Conservation (phyloP, 1,284 basidiomycete genomes). For the Sphaerobolus stellatus region DNA sequence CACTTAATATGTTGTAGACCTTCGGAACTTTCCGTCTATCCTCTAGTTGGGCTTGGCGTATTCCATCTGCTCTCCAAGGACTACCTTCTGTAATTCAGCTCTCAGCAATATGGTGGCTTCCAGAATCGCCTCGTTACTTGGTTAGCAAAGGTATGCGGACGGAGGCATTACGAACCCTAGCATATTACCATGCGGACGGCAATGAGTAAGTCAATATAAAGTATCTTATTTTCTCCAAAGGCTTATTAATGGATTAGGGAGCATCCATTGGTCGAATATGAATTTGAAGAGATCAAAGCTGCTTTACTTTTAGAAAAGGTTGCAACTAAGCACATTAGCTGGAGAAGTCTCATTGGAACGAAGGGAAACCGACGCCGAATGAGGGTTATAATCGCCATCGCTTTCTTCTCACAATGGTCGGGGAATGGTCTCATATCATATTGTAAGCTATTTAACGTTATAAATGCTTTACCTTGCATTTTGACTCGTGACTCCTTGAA, state of each 20-base stretch:
- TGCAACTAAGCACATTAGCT: slow-evolving; percentile 11
- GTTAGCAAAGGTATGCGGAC: slow-evolving; percentile 35
- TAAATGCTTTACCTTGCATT: neutral
- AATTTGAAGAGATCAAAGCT: slow-evolving; percentile 33
- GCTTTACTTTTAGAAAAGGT: slow-evolving; percentile 33
- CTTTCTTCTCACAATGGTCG: slow-evolving; percentile 26
- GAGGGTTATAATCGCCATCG: slow-evolving; percentile 25
- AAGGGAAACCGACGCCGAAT: slow-evolving; percentile 19
- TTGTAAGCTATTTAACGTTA: neutral
- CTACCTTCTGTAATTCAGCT: slow-evolving; percentile 57
- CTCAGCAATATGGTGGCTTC: slow-evolving; percentile 51
- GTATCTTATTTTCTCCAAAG: too few relatives aligned
- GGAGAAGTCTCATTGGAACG: slow-evolving; percentile 2
- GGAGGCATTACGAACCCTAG: slow-evolving; percentile 22
- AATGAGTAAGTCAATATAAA: slow-evolving; percentile 12
- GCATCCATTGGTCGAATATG: slow-evolving; percentile 33
- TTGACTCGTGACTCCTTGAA: neutral
- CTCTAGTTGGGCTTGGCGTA: slow-evolving; percentile 56
- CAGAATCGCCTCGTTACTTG: slow-evolving; percentile 62
- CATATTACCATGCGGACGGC: slow-evolving; percentile 25
- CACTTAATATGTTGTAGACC: slow-evolving; percentile 33
- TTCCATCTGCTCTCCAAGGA: slow-evolving; percentile 62
- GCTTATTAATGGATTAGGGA: slow-evolving; percentile 17
- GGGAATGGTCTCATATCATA: slow-evolving; percentile 26
- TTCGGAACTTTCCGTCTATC: slow-evolving; percentile 56